These are phyloP conservation scores for Rubus idaeus DNA, from an alignment of 306 rosid genomes.

Conservation along the genomic window DNA sequence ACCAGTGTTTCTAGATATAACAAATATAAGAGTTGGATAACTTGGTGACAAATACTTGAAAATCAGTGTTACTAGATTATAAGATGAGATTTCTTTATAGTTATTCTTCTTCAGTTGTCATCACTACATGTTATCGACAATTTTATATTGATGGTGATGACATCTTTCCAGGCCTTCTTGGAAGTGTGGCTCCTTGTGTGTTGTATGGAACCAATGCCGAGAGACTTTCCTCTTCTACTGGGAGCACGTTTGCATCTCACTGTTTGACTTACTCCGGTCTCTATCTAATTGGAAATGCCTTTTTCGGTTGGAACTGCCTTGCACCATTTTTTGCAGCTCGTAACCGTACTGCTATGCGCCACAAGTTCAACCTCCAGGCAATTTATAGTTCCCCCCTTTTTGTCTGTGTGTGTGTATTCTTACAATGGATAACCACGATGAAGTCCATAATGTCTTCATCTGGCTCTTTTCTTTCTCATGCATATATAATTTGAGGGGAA, in stretches of 20 bases:
- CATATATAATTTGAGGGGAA: background rate
- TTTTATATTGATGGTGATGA: background rate
- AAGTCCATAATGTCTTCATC: background rate
- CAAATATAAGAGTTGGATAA: background rate
- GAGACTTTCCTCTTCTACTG: conserved; percentile 70
- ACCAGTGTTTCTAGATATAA: background rate
- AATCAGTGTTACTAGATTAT: background rate
- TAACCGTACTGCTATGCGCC: conserved; percentile 81
- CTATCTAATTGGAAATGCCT: conserved; percentile 61
- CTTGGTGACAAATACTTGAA: background rate
- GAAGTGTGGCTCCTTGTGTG: conserved; percentile 94
- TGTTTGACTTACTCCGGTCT: conserved; percentile 77
- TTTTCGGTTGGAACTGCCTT: conserved; percentile 76
- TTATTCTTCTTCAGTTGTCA: background rate
- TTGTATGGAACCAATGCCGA: conserved; percentile 90
- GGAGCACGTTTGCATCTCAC: conserved; percentile 60
- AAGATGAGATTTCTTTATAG: background rate
- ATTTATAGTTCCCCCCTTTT: conserved; percentile 18
- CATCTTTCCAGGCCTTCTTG: conserved; percentile 72
- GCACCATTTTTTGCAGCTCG: conserved; percentile 82
- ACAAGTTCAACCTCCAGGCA: conserved; percentile 92
- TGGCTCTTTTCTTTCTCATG: background rate
- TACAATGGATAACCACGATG: background rate
- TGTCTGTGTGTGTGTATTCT: background rate
- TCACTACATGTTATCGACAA: background rate